Base-by-base conservation (phyloP, 192 early-diverging fungal species). In the Glomus cerebriforme region DNA sequence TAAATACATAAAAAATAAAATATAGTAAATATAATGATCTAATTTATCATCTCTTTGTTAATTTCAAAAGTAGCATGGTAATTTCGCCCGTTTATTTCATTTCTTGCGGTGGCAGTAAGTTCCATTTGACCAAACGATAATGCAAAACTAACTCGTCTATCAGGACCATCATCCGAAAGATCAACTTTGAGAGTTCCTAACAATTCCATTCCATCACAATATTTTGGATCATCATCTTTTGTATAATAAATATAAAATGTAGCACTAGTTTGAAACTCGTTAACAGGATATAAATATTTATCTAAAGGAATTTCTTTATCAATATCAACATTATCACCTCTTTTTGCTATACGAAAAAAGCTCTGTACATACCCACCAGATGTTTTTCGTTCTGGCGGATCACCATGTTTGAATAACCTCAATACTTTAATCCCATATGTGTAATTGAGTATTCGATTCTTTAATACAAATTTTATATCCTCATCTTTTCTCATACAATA, bases 41-140 rank as follows among this genome's bases (percentile, higher is more conserved):
- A n/a, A n/a, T n/a, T n/a, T n/a, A n/a, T n/a, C n/a, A 43, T 6
- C 15, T 54, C 49, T 7, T 17, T 54, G 6, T 54, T 22, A 22
- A 54, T 54, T 54, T 54, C 49, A 54, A 54, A 54, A 22, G 49
- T 54, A 54, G 19, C 19, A 22, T 19, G 49, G 22, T 22, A 54
- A 54, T 54, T 54, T 54, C 22, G 49, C 0, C 49, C 49, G 22
- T 54, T 22, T 4, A 17, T 54, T 22, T 54, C 17, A n/a, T 54
- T 54, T 54, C 49, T 54, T 12, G 75, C 63, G 4, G 63, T 47
- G 0, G 75, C 75, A 2, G 39, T 77, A 62, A 77, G 39, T 66
- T 77, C 75, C 29, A 47, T 45, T 9, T 67, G 22, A 32, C 26
- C 63, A 67, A 77, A 77, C 1, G 12, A 17, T 24, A 77, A 29